Base-by-base conservation (phyloP, 192 early-diverging fungal genomes). In the Coemansia sp. region DNA sequence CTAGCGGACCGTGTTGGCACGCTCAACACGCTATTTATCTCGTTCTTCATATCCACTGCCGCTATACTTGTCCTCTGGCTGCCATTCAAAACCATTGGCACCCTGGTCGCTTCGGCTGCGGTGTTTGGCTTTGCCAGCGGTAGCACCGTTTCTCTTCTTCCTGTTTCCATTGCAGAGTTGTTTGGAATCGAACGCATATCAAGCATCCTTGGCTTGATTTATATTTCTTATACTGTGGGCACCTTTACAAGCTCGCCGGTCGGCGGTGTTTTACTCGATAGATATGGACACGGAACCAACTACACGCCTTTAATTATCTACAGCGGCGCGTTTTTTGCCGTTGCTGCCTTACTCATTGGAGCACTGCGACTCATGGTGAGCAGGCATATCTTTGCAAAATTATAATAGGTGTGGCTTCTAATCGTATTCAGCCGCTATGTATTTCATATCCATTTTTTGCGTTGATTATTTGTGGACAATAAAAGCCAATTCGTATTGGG, bases 141-240 rank as follows among this genome's bases (percentile, higher is more conserved):
- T 8, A 65, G 66, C 41, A 51, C 66, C 14, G 64, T 74, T 4
- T 60, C 64, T 10, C 26, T 74, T 20, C 49, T 74, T 36, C 77
- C 77, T 2, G 72, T 74, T 5, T 53, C 66, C 0, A 65, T 61
- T 0, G 72, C 72, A 7, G 45, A 41, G 5, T 26, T 73, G 8
- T 79, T 74, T 60, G 77, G 72, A 10, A 52, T 71, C 15, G 56
- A 74, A 30, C 51, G 69, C 12, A 23, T 79, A 6, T 41, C 72
- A 0, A 79, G 72, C 46, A 74, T 62, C 33, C 45, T 74, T 14
- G 77, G 77, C 5, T 64, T 79, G 1, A n/a, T 74, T 12, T 63
- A 64, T 18, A 41, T 77, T 8, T 60, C 76, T 5, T 72, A 77
- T 44, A 66, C 59, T 0, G 21, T 66, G 30, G 76, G 76, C 4